These are phyloP conservation scores for Copromyces sp. DNA, from an alignment of 495 filamentous ascomycete genomes.

Conservation along the genomic window DNA sequence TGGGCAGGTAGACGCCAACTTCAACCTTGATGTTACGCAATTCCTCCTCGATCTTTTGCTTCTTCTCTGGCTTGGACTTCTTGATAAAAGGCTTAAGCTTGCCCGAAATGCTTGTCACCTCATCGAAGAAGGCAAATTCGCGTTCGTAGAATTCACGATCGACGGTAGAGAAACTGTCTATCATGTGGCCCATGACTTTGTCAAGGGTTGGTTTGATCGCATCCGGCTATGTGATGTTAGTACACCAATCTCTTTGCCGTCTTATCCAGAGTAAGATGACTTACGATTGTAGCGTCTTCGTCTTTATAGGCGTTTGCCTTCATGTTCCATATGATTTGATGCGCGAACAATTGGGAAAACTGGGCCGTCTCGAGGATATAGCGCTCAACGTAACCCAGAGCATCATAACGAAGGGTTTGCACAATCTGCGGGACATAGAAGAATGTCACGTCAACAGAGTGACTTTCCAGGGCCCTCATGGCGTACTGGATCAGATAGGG, in stretches of 20 bases:
- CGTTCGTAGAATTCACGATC: conserved; percentile 86
- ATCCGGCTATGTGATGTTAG: conserved; percentile 60
- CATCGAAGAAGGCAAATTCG: conserved; percentile 96
- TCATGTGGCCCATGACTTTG: conserved; percentile 73
- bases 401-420: conserved; percentile 91
- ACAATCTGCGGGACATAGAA: conserved; percentile 98
- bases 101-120: conserved; percentile 89
- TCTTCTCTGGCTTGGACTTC: conserved; percentile 89
- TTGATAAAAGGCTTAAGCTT: conserved; percentile 93
- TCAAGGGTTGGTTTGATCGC: conserved; percentile 87
- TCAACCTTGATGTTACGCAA: conserved; percentile 93
- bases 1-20: conserved; percentile 92
- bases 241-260: not conserved
- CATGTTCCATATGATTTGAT: conserved; percentile 99
- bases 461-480: conserved; percentile 86
- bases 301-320: conserved; percentile 98
- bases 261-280: conserved; percentile 13
- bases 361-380: conserved; percentile 95
- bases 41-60: conserved; percentile 98
- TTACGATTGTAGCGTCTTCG: conserved; percentile 79
- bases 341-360: conserved; percentile 91
- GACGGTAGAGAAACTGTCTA: conserved; percentile 64
- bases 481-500: conserved; percentile 95
- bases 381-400: conserved; percentile 85
- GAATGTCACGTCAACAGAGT: conserved; percentile 92